Percentiles rank a stretch among this genome's conserved stretches.
phyloP scores from a whole-genome alignment of 164 flowering plant species.

The Vitis labrusca region DNA sequence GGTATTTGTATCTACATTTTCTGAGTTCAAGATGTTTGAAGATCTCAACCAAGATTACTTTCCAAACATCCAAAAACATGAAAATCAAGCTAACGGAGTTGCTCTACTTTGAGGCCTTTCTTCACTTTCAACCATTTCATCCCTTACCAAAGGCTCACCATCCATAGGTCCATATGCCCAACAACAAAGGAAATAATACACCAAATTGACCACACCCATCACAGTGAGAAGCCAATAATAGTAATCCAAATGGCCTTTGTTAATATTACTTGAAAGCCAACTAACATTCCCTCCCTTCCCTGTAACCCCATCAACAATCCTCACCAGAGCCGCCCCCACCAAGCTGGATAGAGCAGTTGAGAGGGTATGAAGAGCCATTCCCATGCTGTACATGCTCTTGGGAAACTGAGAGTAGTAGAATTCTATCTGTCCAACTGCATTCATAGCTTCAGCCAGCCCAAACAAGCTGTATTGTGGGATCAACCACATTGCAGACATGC shows the following conservation, averaged over 20 bases:
- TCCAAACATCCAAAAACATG: too few species aligned
- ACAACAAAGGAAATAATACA: slow-evolving; percentile 15
- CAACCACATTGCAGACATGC: too few species aligned
- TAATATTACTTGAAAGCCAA: slow-evolving; percentile 19
- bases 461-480: too few species aligned
- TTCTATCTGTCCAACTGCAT: too few species aligned
- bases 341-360: slow-evolving; percentile 1
- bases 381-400: not conserved
- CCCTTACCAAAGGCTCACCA: not conserved
- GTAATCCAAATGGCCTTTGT: slow-evolving; percentile 22
- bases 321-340: slow-evolving; percentile 6
- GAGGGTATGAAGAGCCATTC: slow-evolving; percentile 3
- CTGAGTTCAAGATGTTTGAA: too few species aligned
- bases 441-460: too few species aligned
- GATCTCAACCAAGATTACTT: too few species aligned
- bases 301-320: slow-evolving; percentile 1
- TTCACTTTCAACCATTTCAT: not conserved
- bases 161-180: slow-evolving; percentile 12
- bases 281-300: slow-evolving; percentile 3
- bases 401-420: too few species aligned
- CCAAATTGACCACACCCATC: slow-evolving; percentile 8
- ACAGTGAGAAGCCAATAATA: slow-evolving; percentile 19
- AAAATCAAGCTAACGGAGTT: too few species aligned
- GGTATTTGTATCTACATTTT: too few species aligned
- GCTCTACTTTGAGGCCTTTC: not conserved